Evolutionary conservation across 768 basidiomycete genomes (phyloP).

Genomic region (Mycena haematopus): DNA sequence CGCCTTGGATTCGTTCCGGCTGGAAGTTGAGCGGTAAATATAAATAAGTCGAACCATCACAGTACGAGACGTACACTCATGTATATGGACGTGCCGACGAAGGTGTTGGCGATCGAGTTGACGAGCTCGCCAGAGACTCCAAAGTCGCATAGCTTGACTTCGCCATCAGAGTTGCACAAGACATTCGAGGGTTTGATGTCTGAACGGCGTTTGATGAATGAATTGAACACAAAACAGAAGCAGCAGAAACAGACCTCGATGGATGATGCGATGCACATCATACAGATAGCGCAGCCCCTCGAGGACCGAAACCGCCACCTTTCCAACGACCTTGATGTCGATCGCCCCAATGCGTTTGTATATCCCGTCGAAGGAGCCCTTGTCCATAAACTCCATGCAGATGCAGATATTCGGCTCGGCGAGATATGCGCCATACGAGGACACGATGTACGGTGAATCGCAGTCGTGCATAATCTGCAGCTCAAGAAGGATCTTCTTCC

Average conservation of each 20-base stretch:
- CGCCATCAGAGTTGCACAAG: conserved; percentile 89
- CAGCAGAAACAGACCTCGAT: conserved; percentile 81
- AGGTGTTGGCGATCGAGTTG: conserved; percentile 98
- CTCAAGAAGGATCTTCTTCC: conserved; percentile 97
- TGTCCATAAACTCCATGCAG: conserved; percentile 98
- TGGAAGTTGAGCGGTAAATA: conserved; percentile 38
- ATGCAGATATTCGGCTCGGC: conserved; percentile 99
- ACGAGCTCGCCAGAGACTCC: conserved; percentile 98
- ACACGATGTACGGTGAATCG: conserved; percentile 91
- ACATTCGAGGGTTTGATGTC: conserved; percentile 99
- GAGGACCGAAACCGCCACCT: conserved; percentile 91
- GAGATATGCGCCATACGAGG: conserved; percentile 96
- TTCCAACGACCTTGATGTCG: conserved; percentile 89
- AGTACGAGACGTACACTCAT: conserved; percentile 83
- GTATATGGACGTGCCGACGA: conserved; percentile 99
- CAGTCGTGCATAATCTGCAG: conserved; percentile 99
- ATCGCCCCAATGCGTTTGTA: conserved; percentile 97
- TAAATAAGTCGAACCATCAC: background rate
- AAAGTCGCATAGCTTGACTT: conserved; percentile 99
- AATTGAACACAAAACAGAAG: conserved; percentile 34
- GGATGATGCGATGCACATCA: conserved; percentile 96
- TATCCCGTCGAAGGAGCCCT: conserved; percentile 90
- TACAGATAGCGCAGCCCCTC: conserved; percentile 97
- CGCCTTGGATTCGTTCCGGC: conserved; percentile 99
- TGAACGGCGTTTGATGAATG: conserved; percentile 37